A percentile compares a stretch with the other conserved stretches of the same genome.
These are phyloP conservation scores for Cryptococcus floricola DNA, from an alignment of 1,284 basidiomycete genomes.

Conservation along the genomic window DNA sequence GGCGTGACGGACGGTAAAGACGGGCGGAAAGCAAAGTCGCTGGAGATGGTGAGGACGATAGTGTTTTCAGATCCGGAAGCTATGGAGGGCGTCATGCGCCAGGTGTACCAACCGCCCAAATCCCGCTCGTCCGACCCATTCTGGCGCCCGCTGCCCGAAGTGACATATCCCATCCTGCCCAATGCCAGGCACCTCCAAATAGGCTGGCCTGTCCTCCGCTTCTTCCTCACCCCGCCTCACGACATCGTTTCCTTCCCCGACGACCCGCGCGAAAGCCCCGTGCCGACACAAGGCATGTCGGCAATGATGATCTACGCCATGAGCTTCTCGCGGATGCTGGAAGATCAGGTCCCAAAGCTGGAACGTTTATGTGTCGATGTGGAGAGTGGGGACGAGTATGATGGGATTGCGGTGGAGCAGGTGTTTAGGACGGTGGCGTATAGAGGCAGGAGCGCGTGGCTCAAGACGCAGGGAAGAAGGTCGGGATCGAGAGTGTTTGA, in stretches of 20 bases:
- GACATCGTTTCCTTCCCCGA: not conserved
- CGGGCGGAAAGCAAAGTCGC: not conserved
- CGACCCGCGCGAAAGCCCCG: not conserved
- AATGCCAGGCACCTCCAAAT: constrained; percentile 4
- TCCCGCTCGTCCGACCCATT: constrained; percentile 3
- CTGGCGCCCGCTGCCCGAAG: not conserved
- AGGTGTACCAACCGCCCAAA: constrained; percentile 3
- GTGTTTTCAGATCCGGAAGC: constrained; percentile 5
- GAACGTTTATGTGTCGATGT: not conserved
- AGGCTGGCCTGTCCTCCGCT: constrained; percentile 3
- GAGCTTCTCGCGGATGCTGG: not conserved
- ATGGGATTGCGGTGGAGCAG: not conserved
- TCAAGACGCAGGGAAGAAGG: not conserved
- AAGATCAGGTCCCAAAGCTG: not conserved
- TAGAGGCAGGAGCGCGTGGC: not conserved
- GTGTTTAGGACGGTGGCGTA: constrained; percentile 1
- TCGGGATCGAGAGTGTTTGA: not conserved
- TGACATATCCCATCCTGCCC: constrained; percentile 2
- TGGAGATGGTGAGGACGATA: not conserved
- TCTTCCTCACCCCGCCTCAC: constrained; percentile 5
- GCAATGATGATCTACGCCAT: constrained; percentile 1
- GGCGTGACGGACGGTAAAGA: constrained; percentile 4
- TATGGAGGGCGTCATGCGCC: constrained; percentile 4
- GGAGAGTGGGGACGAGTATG: not conserved
- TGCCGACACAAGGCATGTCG: not conserved